Base-by-base conservation (phyloP, 306 rosid genomes). In the Styphnolobium japonicum region DNA sequence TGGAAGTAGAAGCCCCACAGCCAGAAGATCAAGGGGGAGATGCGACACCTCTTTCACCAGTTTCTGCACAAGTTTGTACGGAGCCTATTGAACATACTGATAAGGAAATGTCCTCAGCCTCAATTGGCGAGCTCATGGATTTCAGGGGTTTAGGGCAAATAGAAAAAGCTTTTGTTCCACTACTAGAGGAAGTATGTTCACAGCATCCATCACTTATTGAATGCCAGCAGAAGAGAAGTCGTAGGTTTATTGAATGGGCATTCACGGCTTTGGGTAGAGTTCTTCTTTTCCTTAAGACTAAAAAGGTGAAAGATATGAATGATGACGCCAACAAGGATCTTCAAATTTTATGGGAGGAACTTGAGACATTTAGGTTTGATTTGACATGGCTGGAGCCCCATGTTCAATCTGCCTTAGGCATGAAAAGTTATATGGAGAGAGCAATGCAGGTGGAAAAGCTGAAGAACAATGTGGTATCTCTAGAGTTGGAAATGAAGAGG, bases 331-430 rank as follows among this genome's bases (percentile, higher is more conserved):
- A 49, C 29, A 23, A 18, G 8, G 10, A 75, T 5, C 80, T 75
- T 18, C 71, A 63, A 75, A 46, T 2, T 33, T 31, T 75, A 14
- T 62, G 80, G 80, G 72, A 75, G 37, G 80, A 75, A 62, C 80
- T 75, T 33, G 62, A 48, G 72, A 62, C 80, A 6, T 75, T 62
- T 33, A 62, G 34, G 46, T 75, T 75, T 75, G 80, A 75, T 62
- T 75, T 75, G 62, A 62, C 49, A 46, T 77, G 81, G 81, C 43
- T 77, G 6, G 75, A 77, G 75, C 81, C 75, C 22, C 67, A 66
- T 36, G 75, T 77, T 39, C 67, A 66, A n/a, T 77, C 75, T 0
- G 81, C 75, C 34, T 77, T 77, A 14, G 49, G 51, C 25, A 77
- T 52, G 75, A 66, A 53, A 23, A 25, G 0, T 57, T 39, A 66